phyloP scores from a whole-genome alignment of 164 flowering plant genomes.

The Sedum album region DNA sequence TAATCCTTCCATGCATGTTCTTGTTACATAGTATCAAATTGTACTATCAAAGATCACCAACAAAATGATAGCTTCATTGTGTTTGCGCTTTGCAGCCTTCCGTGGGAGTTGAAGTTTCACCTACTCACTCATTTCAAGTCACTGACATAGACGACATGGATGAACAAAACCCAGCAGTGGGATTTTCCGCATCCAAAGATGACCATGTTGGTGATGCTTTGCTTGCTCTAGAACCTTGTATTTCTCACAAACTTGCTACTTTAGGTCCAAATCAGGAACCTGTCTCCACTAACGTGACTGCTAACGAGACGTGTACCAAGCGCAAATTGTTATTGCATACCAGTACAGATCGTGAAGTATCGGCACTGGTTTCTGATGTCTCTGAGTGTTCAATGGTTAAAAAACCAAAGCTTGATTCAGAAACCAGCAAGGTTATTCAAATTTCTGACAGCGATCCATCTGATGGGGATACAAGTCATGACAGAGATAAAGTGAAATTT shows the following conservation, averaged over 20 bases:
- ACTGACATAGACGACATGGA: conserved; percentile 11
- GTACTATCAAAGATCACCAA: background rate
- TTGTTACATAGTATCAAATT: background rate
- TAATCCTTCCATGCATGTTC: background rate
- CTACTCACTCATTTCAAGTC: conserved; percentile 10
- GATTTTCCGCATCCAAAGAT: background rate
- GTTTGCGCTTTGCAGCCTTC: conserved; percentile 29
- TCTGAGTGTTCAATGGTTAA: conserved; percentile 15
- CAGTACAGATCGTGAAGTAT: conserved; percentile 4
- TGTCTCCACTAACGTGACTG: conserved; percentile 1
- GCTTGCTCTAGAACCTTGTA: conserved; percentile 15
- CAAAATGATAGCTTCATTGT: conserved; percentile 6
- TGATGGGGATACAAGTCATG: conserved; percentile 16
- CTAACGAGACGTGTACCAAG: conserved; percentile 19
- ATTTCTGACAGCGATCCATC: conserved; percentile 11
- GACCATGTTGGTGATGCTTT: conserved; percentile 5
- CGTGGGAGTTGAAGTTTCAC: conserved; percentile 23
- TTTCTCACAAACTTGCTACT: conserved; percentile 16
- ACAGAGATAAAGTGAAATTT: conserved; percentile 16
- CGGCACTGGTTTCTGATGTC: conserved; percentile 14
- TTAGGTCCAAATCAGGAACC: conserved; percentile 14
- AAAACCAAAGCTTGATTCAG: conserved; percentile 23
- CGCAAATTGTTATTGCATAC: conserved; percentile 16
- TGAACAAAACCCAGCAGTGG: conserved; percentile 12
- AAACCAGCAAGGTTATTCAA: conserved; percentile 13